These are phyloP conservation scores for Bacidia rubella DNA, from an alignment of 495 filamentous ascomycete genomes.

Conservation along the genomic window DNA sequence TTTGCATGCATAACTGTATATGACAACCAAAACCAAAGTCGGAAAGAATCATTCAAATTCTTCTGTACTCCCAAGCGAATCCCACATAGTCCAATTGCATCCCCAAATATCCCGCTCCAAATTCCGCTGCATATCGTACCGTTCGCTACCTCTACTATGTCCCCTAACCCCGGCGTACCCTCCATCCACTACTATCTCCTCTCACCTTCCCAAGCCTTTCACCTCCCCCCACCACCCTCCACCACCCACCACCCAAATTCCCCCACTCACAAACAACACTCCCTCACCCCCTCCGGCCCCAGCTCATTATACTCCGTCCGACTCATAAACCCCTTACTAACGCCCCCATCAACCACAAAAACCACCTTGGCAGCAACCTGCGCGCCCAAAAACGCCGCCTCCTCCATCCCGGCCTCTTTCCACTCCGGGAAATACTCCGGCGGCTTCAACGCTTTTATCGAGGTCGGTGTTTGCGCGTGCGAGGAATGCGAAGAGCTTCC, in stretches of 20 bases:
- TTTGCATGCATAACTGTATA: not conserved
- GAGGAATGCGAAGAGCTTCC: constrained; percentile 54
- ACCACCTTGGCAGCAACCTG: constrained; percentile 65
- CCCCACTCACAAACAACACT: constrained; percentile 21
- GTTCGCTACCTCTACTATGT: too few species aligned
- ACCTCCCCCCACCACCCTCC: not conserved
- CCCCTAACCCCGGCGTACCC: too few species aligned
- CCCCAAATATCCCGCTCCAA: too few species aligned
- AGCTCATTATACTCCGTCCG: constrained; percentile 67
- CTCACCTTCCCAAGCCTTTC: too few species aligned
- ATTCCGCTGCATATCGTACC: too few species aligned
- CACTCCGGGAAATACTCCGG: constrained; percentile 90
- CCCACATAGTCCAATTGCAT: too few species aligned
- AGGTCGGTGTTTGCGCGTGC: constrained; percentile 80
- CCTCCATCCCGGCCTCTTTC: constrained; percentile 69
- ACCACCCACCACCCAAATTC: not conserved
- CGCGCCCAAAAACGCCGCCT: constrained; percentile 67
- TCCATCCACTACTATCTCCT: too few species aligned
- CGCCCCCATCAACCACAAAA: constrained; percentile 57
- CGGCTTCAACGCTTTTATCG: constrained; percentile 61
- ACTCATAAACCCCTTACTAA: constrained; percentile 58
- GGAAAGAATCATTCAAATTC: too few species aligned
- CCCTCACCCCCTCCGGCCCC: constrained; percentile 57
- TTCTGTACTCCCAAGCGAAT: too few species aligned
- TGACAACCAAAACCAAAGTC: too few species aligned